Base-by-base conservation (phyloP, 108 stramenopile species). In the Ochromonas danica region DNA sequence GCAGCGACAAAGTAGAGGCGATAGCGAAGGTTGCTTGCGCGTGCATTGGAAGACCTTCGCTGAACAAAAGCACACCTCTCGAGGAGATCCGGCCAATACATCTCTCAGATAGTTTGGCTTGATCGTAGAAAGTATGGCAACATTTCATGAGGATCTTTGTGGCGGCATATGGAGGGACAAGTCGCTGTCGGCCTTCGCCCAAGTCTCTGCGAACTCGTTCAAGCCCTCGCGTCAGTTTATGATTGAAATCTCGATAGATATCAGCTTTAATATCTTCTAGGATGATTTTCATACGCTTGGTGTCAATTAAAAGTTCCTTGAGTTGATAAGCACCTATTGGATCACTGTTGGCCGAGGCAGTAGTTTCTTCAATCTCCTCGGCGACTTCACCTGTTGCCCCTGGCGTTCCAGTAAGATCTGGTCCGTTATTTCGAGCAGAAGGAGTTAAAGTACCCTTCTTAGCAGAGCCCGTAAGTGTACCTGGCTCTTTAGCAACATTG, bases 201-300 rank as follows among this genome's bases (percentile, higher is more conserved):
- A 67, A 67, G 31, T 67, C 63, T 3, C 63, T 3, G 25, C 63
- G 63, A 3, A 67, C 63, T 67, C 25, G 3, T 36, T 67, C 63
- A 3, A 67, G 25, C 3, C 63, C 35, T 3, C 63, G 63, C 17
- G 63, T 67, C 33, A 67, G 17, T 36, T 67, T 67, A 67, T 67
- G 63, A 36, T 10, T 67, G 63, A 67, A 67, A 67, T 67, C 63
- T 14, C 63, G 63, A 36, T 14, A 67, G 3, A 67, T 35, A 31
- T 67, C 63, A 28, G 63, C 30, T 14, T 25, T 3, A 25, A 67
- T 67, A 31, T 67, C 63, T 14, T 67, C 63, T 25, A 67, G 31
- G 6, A 67, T 31, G 17, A 22, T 22, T 10, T 31, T 22, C 3
- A 67, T 67, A 67, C 63, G 63, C 17, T 3, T 67, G 17, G 63